These are phyloP conservation scores for Piromyces finnis DNA, from an alignment of 192 early-diverging fungal genomes.

Conservation along the genomic window DNA sequence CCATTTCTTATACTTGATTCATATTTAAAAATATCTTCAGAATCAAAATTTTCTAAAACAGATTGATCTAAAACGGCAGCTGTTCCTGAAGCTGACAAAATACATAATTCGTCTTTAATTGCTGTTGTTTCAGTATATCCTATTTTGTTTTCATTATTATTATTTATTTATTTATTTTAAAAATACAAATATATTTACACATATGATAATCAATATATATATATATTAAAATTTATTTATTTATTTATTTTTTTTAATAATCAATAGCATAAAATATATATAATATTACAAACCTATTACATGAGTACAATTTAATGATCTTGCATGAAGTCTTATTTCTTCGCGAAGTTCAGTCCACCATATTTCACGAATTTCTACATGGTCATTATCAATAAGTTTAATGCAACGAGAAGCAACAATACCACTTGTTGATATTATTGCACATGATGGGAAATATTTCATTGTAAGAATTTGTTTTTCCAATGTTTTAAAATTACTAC, in stretches of 20 bases:
- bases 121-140: conserved; percentile 45
- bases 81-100: conserved; percentile 53
- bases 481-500: background rate
- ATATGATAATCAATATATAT: too few relatives aligned
- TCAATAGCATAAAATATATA: too few relatives aligned
- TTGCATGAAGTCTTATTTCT: conserved; percentile 59
- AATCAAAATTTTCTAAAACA: background rate
- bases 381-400: conserved; percentile 32
- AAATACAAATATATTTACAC: too few relatives aligned
- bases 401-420: conserved; percentile 41
- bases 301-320: conserved; percentile 42
- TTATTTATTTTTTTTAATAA: too few relatives aligned
- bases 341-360: conserved; percentile 63
- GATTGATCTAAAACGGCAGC: conserved; percentile 36
- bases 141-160: too few relatives aligned
- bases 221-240: too few relatives aligned
- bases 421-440: conserved; percentile 31
- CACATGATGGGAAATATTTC: conserved; percentile 19
- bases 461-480: background rate
- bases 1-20: background rate
- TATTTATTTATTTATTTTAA: too few relatives aligned
- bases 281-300: conserved; percentile 20
- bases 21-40: background rate
- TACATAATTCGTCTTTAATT: conserved; percentile 45
- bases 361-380: conserved; percentile 23